Evolutionary conservation across 2,329 filamentous ascomycete genomes (phyloP).

Genomic region (Verticillium alfalfae): DNA sequence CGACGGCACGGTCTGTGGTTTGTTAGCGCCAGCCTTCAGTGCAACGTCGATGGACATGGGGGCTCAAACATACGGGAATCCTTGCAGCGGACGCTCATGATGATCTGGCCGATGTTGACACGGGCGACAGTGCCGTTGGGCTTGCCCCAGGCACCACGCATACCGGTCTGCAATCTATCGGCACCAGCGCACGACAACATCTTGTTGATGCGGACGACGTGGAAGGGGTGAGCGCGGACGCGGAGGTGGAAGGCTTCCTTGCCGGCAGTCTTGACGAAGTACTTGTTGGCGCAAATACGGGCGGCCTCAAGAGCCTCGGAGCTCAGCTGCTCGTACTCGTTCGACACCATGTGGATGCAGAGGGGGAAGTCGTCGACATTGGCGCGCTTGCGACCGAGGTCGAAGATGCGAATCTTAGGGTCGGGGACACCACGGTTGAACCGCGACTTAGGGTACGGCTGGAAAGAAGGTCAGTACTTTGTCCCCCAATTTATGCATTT

Average conservation of each 20-base stretch:
- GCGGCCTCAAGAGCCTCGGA: slow-evolving; percentile 99
- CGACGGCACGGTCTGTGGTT: slow-evolving; percentile 71
- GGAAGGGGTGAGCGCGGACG: slow-evolving; percentile 93
- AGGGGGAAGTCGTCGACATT: slow-evolving; percentile 99
- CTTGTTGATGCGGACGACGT: slow-evolving; percentile 99
- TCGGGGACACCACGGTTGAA: slow-evolving; percentile 99
- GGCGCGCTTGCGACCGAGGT: slow-evolving; percentile 97
- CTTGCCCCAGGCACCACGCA: slow-evolving; percentile 99
- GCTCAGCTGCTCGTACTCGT: slow-evolving; percentile 99
- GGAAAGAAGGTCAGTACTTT: background rate
- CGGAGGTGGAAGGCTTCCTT: slow-evolving; percentile 72
- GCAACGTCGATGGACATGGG: background rate
- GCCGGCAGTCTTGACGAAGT: slow-evolving; percentile 66
- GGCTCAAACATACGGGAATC: slow-evolving; percentile 65
- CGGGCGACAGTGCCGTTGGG: slow-evolving; percentile 97
- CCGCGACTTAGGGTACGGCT: slow-evolving; percentile 98
- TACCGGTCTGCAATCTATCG: slow-evolving; percentile 99
- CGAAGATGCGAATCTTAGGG: slow-evolving; percentile 92
- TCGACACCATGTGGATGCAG: slow-evolving; percentile 98
- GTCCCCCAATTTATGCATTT: background rate
- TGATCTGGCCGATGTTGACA: slow-evolving; percentile 99
- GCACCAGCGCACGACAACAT: slow-evolving; percentile 99
- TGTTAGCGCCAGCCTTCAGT: background rate
- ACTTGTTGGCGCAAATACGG: slow-evolving; percentile 99
- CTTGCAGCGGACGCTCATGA: slow-evolving; percentile 95